Evolutionary conservation across 2,329 filamentous ascomycete genomes (phyloP).

Genomic region (Pseudogymnoascus sp.): DNA sequence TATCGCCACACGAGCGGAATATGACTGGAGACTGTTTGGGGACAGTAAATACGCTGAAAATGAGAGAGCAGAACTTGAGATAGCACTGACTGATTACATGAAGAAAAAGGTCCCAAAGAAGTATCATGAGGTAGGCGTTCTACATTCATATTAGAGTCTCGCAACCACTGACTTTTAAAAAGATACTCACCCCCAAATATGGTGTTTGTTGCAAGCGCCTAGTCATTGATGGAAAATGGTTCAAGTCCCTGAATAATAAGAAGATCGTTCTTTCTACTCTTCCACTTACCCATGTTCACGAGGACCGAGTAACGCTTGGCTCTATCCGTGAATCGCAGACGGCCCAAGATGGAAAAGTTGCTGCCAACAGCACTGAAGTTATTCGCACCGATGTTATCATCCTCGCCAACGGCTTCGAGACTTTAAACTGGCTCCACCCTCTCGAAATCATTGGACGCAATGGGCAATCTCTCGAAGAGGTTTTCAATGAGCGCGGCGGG

Average conservation of each 20-base stretch:
- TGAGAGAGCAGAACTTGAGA: slow-evolving; percentile 34
- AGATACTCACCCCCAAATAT: slow-evolving; percentile 47
- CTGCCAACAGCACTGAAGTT: slow-evolving; percentile 25
- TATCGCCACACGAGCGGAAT: slow-evolving; percentile 34
- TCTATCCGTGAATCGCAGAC: slow-evolving; percentile 38
- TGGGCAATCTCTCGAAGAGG: slow-evolving; percentile 40
- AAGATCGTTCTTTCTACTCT: slow-evolving; percentile 45
- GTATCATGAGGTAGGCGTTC: slow-evolving; percentile 37
- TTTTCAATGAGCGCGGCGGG: slow-evolving; percentile 46
- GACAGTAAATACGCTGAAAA: slow-evolving; percentile 31
- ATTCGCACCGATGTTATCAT: slow-evolving; percentile 48
- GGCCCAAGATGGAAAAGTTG: slow-evolving; percentile 12
- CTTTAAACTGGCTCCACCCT: slow-evolving; percentile 44
- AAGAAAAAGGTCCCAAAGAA: slow-evolving; percentile 41
- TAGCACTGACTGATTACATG: slow-evolving; percentile 36
- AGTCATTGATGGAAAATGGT: slow-evolving; percentile 45
- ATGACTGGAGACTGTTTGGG: slow-evolving; percentile 40
- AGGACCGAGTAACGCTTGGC: slow-evolving; percentile 41
- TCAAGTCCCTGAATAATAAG: slow-evolving; percentile 37
- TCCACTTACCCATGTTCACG: slow-evolving; percentile 38
- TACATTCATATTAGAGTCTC: not conserved
- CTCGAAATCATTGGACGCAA: slow-evolving; percentile 40
- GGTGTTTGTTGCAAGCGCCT: slow-evolving; percentile 48
- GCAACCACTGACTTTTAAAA: not conserved
- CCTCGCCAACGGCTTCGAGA: slow-evolving; percentile 49